Conservation (phyloP, 495 filamentous ascomycete species). For the Lasiosphaeria ovina region DNA sequence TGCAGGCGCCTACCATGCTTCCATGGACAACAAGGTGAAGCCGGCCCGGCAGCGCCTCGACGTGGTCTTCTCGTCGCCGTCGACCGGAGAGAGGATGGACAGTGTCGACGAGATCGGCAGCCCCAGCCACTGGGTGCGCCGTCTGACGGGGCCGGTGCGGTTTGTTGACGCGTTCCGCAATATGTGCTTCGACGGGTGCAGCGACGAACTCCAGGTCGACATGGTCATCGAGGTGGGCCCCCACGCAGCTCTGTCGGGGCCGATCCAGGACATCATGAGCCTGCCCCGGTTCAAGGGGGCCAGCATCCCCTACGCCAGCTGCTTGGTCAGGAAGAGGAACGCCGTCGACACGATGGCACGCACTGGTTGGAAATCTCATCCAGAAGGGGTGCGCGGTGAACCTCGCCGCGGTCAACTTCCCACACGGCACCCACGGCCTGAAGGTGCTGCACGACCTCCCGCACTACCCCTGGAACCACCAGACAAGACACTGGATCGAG, state of each 20-base stretch:
- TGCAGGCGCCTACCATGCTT: conserved; percentile 34
- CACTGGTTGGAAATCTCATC: conserved; percentile 28
- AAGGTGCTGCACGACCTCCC: conserved; percentile 37
- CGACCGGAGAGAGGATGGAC: conserved; percentile 21
- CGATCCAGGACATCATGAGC: conserved; percentile 51
- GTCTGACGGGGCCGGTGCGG: conserved; percentile 42
- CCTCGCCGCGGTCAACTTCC: conserved; percentile 38
- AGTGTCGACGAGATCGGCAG: conserved; percentile 24
- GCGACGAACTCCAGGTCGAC: conserved; percentile 22
- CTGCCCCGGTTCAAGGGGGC: conserved; percentile 21
- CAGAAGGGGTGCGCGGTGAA: conserved; percentile 41
- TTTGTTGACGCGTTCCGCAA: conserved; percentile 42
- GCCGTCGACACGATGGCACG: conserved; percentile 34
- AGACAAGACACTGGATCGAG: conserved; percentile 44
- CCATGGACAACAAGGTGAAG: conserved; percentile 25
- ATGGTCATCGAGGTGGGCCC: conserved; percentile 40
- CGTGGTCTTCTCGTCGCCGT: conserved; percentile 26
- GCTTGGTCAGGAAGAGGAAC: conserved; percentile 32
- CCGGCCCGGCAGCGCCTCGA: conserved; percentile 19
- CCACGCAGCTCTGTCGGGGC: conserved; percentile 48
- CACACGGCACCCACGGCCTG: conserved; percentile 28
- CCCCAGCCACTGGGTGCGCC: conserved; percentile 45
- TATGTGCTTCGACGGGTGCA: conserved; percentile 24
- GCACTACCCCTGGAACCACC: conserved; percentile 47
- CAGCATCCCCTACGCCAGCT: conserved; percentile 27